Evolutionary conservation across 2,329 filamentous ascomycete species (phyloP).

Genomic region (Lojkania enalia): DNA sequence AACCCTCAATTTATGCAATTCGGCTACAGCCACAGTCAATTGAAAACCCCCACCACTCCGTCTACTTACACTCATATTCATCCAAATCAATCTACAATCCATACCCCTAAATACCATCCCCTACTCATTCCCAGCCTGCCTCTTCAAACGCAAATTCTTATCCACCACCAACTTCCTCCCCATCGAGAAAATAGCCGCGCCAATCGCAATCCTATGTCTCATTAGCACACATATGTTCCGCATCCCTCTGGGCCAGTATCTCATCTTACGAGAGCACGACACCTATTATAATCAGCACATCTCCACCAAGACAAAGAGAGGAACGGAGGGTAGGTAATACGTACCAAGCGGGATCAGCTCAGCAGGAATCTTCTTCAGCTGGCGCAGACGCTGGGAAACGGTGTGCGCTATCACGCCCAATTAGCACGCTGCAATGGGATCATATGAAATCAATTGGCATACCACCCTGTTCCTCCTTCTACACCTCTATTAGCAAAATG

Average conservation of each 20-base stretch:
- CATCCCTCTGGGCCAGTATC: slow-evolving; percentile 10
- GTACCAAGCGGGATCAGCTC: slow-evolving; percentile 94
- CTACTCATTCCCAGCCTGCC: slow-evolving; percentile 57
- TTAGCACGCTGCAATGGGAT: slow-evolving; percentile 13
- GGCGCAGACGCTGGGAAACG: slow-evolving; percentile 90
- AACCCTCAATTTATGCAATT: slow-evolving; percentile 24
- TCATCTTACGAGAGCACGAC: slow-evolving; percentile 78
- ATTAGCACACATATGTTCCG: slow-evolving; percentile 16
- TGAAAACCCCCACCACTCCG: slow-evolving; percentile 13
- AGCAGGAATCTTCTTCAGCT: slow-evolving; percentile 84
- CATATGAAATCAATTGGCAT: slow-evolving; percentile 39
- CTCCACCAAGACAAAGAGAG: not conserved
- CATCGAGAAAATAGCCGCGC: slow-evolving; percentile 81
- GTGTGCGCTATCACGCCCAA: slow-evolving; percentile 73
- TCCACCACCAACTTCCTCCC: slow-evolving; percentile 81
- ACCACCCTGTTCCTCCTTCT: slow-evolving; percentile 70
- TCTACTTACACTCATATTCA: slow-evolving; percentile 8
- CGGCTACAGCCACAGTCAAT: slow-evolving; percentile 5
- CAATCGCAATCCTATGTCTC: slow-evolving; percentile 66
- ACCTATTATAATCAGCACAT: slow-evolving; percentile 56
- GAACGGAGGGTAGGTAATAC: slow-evolving; percentile 35
- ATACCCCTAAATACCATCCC: slow-evolving; percentile 5
- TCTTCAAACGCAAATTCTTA: slow-evolving; percentile 86
- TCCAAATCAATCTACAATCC: not conserved
- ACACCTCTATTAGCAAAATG: slow-evolving; percentile 45